phyloP scores from a whole-genome alignment of 2,329 filamentous ascomycete genomes.

The Balansia obtecta region DNA sequence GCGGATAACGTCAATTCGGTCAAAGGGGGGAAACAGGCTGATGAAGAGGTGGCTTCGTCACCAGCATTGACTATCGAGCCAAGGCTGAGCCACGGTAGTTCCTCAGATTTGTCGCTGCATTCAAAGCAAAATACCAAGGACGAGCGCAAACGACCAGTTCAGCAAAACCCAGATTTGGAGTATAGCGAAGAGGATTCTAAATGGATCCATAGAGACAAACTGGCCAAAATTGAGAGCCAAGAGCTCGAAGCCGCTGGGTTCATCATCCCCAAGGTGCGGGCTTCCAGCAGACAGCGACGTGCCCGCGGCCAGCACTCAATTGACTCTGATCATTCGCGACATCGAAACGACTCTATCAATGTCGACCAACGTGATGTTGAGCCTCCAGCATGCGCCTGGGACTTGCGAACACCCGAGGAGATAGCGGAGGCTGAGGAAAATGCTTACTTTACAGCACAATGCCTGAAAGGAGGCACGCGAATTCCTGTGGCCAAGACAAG shows the following conservation, averaged over 20 bases:
- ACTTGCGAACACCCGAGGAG: conserved; percentile 67
- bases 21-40: conserved; percentile 13
- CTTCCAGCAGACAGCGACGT: conserved; percentile 36
- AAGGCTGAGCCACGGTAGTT: conserved; percentile 9
- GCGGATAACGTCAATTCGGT: conserved; percentile 19
- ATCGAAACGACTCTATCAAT: conserved; percentile 34
- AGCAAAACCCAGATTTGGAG: conserved; percentile 14
- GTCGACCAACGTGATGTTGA: conserved; percentile 18
- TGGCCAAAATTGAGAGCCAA: conserved; percentile 68
- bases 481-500: conserved; percentile 80
- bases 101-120: conserved; percentile 8
- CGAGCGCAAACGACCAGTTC: conserved; percentile 14
- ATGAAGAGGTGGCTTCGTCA: conserved; percentile 11
- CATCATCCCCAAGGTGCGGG: conserved; percentile 40
- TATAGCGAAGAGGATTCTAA: conserved; percentile 48
- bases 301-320: conserved; percentile 7
- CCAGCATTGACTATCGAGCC: conserved; percentile 14
- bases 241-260: conserved; percentile 73
- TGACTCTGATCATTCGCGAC: conserved; percentile 10
- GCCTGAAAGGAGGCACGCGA: conserved; percentile 54
- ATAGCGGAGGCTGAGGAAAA: conserved; percentile 48
- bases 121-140: conserved; percentile 13
- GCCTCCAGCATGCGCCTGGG: conserved; percentile 43
- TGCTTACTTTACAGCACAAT: conserved; percentile 39
- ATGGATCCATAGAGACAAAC: conserved; percentile 79